These are phyloP conservation scores for Orbilia ellipsospora DNA, from an alignment of 2,329 filamentous ascomycete genomes.

Conservation along the genomic window DNA sequence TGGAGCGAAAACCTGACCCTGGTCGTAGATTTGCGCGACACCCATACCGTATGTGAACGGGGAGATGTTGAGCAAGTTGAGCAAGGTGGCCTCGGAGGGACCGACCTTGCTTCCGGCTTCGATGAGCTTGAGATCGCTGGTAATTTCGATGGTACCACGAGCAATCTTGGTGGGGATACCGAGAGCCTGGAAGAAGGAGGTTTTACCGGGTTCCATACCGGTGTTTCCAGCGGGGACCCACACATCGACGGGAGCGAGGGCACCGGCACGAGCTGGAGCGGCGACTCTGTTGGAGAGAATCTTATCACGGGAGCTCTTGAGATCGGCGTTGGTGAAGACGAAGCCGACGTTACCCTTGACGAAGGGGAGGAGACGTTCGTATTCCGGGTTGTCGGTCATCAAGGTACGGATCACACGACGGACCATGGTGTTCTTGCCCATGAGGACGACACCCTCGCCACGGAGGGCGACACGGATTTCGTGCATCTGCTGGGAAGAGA, in stretches of 20 bases:
- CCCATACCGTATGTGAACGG: constrained; percentile 99
- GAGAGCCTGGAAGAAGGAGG: constrained; percentile 99
- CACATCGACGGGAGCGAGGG: constrained; percentile 91
- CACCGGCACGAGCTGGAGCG: constrained; percentile 97
- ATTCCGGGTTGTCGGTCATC: constrained; percentile 89
- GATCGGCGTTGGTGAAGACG: constrained; percentile 98
- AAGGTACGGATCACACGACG: constrained; percentile 98
- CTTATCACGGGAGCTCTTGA: constrained; percentile 92
- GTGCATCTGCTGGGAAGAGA: constrained; percentile 99
- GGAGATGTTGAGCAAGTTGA: constrained; percentile 99
- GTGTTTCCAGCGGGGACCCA: constrained; percentile 98
- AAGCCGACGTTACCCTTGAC: constrained; percentile 99
- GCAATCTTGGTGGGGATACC: constrained; percentile 99
- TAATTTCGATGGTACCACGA: constrained; percentile 99
- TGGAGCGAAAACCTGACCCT: constrained; percentile 90
- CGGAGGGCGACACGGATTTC: constrained; percentile 95
- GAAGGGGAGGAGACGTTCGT: constrained; percentile 95
- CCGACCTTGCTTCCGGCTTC: constrained; percentile 94
- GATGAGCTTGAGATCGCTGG: constrained; percentile 95
- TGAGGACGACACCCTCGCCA: constrained; percentile 91
- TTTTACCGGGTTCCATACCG: constrained; percentile 99
- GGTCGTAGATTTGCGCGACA: constrained; percentile 95
- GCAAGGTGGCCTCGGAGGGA: constrained; percentile 95
- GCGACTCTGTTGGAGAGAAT: constrained; percentile 97
- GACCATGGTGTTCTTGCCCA: constrained; percentile 99